These are phyloP conservation scores for Udeniomyces megalosporus DNA, from an alignment of 768 basidiomycete genomes.

Conservation along the genomic window DNA sequence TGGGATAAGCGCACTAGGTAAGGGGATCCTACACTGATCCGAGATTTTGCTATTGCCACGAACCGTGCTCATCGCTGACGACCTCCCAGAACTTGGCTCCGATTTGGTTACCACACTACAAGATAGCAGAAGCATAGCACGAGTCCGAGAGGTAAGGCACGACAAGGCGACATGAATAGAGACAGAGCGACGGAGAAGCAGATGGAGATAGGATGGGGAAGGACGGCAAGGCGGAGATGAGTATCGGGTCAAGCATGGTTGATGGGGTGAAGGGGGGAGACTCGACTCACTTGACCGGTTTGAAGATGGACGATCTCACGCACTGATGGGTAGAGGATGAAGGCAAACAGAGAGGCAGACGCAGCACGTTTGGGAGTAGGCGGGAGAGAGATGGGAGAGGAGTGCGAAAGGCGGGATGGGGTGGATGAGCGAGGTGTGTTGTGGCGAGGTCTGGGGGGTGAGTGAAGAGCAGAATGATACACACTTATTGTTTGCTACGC, in stretches of 20 bases:
- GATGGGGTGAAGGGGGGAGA: background rate
- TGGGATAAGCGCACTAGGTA: no score
- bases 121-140: no score
- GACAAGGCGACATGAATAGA: no score
- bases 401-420: background rate
- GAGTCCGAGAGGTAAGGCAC: no score
- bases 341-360: background rate
- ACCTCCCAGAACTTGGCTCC: constrained; percentile 53
- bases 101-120: constrained; percentile 87
- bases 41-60: background rate
- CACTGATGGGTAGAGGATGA: constrained; percentile 18
- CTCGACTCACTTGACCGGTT: constrained; percentile 70
- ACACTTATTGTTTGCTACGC: background rate
- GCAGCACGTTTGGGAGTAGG: background rate
- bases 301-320: constrained; percentile 99
- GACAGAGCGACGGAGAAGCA: no score
- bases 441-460: background rate
- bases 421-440: background rate
- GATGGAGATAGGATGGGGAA: no score
- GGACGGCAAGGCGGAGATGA: background rate
- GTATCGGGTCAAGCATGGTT: background rate
- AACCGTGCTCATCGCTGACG: constrained; percentile 61
- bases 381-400: background rate
- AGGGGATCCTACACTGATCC: background rate
- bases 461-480: background rate